phyloP scores from a whole-genome alignment of 441 rosid species.

The Gossypium laxum region DNA sequence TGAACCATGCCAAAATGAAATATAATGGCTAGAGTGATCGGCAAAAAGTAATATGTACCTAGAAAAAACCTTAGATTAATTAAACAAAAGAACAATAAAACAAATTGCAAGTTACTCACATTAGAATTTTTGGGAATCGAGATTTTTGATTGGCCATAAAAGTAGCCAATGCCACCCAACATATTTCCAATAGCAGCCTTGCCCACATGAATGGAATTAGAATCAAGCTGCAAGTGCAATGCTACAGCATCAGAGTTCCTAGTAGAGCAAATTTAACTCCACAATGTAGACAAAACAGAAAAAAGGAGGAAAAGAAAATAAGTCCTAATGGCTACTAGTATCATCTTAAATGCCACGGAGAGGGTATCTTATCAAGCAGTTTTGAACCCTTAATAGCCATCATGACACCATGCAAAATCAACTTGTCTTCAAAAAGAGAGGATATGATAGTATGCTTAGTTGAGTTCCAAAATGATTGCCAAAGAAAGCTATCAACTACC shows the following conservation, averaged over 20 bases:
- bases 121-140: slow-evolving; percentile 42
- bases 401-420: not conserved
- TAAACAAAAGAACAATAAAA: not conserved
- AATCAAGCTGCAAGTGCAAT: slow-evolving; percentile 51
- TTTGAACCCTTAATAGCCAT: not conserved
- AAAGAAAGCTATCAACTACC: not conserved
- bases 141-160: slow-evolving; percentile 83
- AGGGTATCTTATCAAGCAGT: not conserved
- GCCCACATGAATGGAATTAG: slow-evolving; percentile 54
- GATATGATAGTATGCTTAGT: not conserved
- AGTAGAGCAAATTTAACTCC: not conserved
- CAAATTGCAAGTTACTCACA: slow-evolving; percentile 41
- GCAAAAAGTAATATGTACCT: not conserved
- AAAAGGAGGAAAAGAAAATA: slow-evolving; percentile 8
- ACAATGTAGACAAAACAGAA: slow-evolving; percentile 1
- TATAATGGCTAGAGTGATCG: not conserved
- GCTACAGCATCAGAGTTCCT: slow-evolving; percentile 13
- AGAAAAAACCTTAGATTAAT: slow-evolving; percentile 3
- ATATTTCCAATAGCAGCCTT: slow-evolving; percentile 82
- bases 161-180: slow-evolving; percentile 95
- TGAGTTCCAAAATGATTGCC: not conserved
- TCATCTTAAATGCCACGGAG: slow-evolving; percentile 4
- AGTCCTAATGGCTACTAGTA: slow-evolving; percentile 2
- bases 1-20: not conserved
- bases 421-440: not conserved